A percentile compares a stretch with the other conserved stretches of the same genome.
These are phyloP conservation scores for Skeletonema costatum DNA, from an alignment of 108 stramenopile species.

Conservation along the genomic window DNA sequence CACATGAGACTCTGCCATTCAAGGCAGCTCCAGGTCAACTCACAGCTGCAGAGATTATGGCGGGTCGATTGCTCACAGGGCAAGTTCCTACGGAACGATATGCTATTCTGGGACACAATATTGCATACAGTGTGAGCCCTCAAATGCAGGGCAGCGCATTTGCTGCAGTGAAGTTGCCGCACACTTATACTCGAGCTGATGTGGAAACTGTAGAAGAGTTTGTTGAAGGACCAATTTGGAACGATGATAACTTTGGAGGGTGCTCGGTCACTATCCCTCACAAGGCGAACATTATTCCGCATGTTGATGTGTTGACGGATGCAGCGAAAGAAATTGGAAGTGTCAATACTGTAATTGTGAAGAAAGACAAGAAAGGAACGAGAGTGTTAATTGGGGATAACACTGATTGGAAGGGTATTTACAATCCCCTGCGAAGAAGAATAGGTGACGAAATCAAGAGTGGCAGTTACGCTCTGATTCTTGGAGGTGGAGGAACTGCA, in stretches of 20 bases:
- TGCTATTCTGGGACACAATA: conserved; percentile 92
- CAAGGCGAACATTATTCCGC: conserved; percentile 93
- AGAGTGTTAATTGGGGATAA: conserved; percentile 93
- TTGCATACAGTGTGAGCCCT: conserved; percentile 94
- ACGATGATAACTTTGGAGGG: conserved; percentile 84
- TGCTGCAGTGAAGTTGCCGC: conserved; percentile 78
- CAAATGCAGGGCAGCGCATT: conserved; percentile 97
- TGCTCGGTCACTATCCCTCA: conserved; percentile 97
- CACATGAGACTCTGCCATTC: conserved; percentile 89
- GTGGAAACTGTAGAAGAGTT: conserved; percentile 83
- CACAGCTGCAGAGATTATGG: conserved; percentile 92
- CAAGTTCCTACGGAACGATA: conserved; percentile 74
- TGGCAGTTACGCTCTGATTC: conserved; percentile 72
- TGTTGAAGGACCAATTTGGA: conserved; percentile 83
- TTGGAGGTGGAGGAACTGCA: conserved; percentile 98
- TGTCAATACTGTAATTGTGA: conserved; percentile 93
- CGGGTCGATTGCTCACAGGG: conserved; percentile 78
- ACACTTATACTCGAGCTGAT: conserved; percentile 85
- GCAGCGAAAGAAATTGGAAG: conserved; percentile 96
- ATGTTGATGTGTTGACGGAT: conserved; percentile 91
- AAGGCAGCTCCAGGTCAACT: conserved; percentile 98
- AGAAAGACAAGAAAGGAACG: conserved; percentile 60
- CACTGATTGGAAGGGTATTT: conserved; percentile 99
- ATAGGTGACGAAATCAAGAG: conserved; percentile 50
- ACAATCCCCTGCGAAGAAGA: conserved; percentile 80